These are phyloP conservation scores for Striga asiatica DNA, from an alignment of 257 asterid species.

Conservation along the genomic window DNA sequence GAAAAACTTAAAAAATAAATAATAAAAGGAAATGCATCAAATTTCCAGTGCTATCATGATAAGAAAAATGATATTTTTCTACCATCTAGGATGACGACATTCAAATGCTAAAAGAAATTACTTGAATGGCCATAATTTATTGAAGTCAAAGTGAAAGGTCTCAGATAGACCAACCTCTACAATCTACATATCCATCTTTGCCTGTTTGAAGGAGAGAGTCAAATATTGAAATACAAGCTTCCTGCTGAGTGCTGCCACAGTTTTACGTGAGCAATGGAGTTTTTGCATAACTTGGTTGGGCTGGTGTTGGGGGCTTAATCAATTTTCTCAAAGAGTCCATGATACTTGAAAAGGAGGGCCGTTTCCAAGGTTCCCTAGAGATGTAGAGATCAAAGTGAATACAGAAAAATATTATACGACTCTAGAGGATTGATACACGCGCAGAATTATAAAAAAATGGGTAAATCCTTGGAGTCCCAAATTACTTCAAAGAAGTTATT, in stretches of 20 bases:
- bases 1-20: background rate
- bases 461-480: background rate
- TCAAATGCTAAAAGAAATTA: background rate
- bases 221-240: conserved; percentile 6
- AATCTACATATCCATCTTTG: conserved; percentile 11
- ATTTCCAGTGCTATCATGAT: background rate
- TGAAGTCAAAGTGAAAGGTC: background rate
- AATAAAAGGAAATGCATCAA: background rate
- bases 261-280: conserved; percentile 32
- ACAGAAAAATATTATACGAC: conserved; percentile 7
- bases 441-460: background rate
- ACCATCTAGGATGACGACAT: background rate
- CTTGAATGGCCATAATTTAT: background rate
- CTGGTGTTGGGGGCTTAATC: conserved; percentile 36
- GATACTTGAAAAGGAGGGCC: conserved; percentile 74
- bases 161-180: conserved; percentile 24
- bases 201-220: conserved; percentile 17
- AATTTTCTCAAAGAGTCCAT: conserved; percentile 74
- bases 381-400: conserved; percentile 4
- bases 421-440: conserved; percentile 2
- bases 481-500: background rate
- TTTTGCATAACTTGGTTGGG: conserved; percentile 40
- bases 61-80: background rate
- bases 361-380: conserved; percentile 88
- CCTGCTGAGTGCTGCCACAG: conserved; percentile 15